A percentile compares a stretch with the other conserved stretches of the same genome.
Conservation (phyloP, 345 rosid genomes). For the Hibiscus mutabilis region DNA sequence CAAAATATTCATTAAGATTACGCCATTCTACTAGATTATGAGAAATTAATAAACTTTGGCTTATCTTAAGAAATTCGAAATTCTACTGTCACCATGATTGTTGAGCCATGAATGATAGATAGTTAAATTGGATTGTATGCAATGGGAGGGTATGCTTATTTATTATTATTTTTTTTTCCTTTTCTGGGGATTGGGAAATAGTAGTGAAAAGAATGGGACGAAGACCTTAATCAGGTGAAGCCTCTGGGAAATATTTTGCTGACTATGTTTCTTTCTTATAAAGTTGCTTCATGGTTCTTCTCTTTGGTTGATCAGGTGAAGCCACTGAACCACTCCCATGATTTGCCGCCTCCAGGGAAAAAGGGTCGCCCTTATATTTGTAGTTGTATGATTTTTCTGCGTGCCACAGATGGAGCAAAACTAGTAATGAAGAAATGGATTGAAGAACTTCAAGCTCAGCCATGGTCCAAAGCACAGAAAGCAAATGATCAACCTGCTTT, state of each 20-base stretch:
- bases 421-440: slow-evolving; percentile 94
- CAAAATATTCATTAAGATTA: neutral
- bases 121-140: neutral
- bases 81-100: neutral
- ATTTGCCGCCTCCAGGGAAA: slow-evolving; percentile 52
- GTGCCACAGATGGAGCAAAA: slow-evolving; percentile 74
- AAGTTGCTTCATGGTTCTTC: neutral
- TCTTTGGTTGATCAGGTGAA: slow-evolving; percentile 55
- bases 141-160: neutral
- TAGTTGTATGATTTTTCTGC: slow-evolving; percentile 93
- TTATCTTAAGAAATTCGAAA: neutral
- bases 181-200: neutral
- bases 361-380: slow-evolving; percentile 87
- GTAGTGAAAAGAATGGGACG: neutral
- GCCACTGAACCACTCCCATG: slow-evolving; percentile 79
- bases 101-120: neutral
- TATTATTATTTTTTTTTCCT: neutral
- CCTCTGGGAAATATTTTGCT: neutral
- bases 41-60: neutral
- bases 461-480: slow-evolving; percentile 81
- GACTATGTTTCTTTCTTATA: neutral
- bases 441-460: slow-evolving; percentile 70
- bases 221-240: too few relatives aligned
- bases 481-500: slow-evolving; percentile 80
- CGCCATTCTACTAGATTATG: neutral